phyloP scores from a whole-genome alignment of 2,329 filamentous ascomycete genomes.

The Ascochyta fabae region DNA sequence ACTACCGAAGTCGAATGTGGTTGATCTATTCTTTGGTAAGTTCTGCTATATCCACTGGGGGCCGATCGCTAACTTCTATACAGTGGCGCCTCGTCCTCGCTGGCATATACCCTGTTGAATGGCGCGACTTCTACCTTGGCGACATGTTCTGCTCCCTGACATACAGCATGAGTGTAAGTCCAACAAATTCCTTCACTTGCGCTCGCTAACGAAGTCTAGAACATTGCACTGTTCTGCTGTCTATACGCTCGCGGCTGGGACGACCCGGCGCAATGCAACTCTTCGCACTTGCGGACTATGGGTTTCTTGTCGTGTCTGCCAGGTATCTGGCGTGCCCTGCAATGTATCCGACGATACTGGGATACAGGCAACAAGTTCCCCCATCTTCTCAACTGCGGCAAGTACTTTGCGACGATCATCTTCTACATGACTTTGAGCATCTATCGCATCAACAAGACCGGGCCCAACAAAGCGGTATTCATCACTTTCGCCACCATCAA shows the following conservation, averaged over 20 bases:
- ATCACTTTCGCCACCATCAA: conserved; percentile 83
- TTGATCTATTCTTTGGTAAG: conserved; percentile 86
- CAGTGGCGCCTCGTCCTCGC: conserved; percentile 86
- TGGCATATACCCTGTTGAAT: conserved; percentile 91
- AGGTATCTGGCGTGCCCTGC: conserved; percentile 86
- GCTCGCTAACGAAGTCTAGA: conserved; percentile 53
- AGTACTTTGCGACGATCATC: conserved; percentile 85
- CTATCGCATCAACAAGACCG: conserved; percentile 74
- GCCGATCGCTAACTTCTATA: not conserved
- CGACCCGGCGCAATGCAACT: conserved; percentile 80
- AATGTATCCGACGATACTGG: conserved; percentile 87
- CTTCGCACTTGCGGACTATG: conserved; percentile 78
- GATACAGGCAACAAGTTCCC: conserved; percentile 90
- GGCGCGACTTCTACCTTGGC: conserved; percentile 95
- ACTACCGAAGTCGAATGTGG: conserved; percentile 81
- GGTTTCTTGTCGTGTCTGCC: conserved; percentile 87
- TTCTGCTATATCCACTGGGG: conserved; percentile 17
- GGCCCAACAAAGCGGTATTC: conserved; percentile 71
- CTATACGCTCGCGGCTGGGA: conserved; percentile 83
- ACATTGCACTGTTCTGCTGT: conserved; percentile 93
- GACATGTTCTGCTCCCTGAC: conserved; percentile 98
- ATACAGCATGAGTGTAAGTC: conserved; percentile 82
- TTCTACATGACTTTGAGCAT: conserved; percentile 80
- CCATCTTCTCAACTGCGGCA: conserved; percentile 89
- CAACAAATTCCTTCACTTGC: not conserved